These are phyloP conservation scores for Leucaena leucocephala DNA, from an alignment of 306 rosid species.

Conservation along the genomic window DNA sequence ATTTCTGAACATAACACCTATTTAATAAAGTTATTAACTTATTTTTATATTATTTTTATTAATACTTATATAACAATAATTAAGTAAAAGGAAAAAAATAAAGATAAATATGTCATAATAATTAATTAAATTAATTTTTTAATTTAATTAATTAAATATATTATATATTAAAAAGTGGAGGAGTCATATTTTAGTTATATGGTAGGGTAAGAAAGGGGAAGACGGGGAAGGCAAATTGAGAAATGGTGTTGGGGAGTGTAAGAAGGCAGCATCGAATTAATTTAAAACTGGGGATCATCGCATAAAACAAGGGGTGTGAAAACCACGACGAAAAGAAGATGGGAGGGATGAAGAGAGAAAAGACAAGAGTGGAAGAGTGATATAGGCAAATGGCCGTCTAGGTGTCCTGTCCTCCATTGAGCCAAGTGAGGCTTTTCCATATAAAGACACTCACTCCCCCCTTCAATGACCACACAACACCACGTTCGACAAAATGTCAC, in stretches of 20 bases:
- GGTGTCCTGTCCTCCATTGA: conserved; percentile 9
- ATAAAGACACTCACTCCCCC: conserved; percentile 42
- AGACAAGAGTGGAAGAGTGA: conserved; percentile 38
- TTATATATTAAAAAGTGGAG: too few species aligned
- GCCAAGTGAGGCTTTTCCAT: conserved; percentile 61
- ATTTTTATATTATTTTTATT: too few species aligned
- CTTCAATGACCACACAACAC: conserved; percentile 54
- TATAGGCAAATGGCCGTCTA: neutral
- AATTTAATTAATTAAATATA: too few species aligned
- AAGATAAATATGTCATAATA: too few species aligned
- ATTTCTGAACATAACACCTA: too few species aligned
- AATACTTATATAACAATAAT: too few species aligned
- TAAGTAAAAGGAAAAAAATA: too few species aligned
- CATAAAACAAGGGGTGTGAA: conserved; percentile 2
- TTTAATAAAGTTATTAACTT: too few species aligned
- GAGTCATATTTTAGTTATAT: too few species aligned
- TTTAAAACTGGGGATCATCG: neutral
- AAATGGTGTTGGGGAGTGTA: neutral
- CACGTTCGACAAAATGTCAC: conserved; percentile 52
- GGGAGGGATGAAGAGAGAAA: conserved; percentile 23
- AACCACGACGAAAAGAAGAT: neutral
- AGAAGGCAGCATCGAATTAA: neutral
- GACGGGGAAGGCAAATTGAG: neutral
- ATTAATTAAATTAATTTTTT: too few species aligned
- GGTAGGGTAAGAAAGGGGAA: too few species aligned